Evolutionary conservation across 768 basidiomycete species (phyloP).

Genomic region (Sarcodon aspratus): DNA sequence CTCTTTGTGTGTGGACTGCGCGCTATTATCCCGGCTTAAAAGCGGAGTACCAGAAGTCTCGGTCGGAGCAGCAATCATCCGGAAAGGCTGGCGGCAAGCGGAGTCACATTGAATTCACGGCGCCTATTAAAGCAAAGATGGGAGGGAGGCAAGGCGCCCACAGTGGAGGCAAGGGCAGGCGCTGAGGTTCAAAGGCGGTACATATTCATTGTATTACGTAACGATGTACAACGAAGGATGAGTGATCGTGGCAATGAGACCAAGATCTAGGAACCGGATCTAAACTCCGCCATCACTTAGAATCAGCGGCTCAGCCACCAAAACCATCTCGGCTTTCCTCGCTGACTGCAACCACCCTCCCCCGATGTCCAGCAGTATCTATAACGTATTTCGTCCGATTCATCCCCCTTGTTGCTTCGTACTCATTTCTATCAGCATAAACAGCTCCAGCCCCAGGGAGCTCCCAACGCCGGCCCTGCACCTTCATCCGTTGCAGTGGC

Average conservation of each 20-base stretch:
- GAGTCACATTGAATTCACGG: not conserved
- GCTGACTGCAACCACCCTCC: slow-evolving; percentile 8
- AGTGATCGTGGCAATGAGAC: not conserved
- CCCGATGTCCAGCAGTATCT: slow-evolving; percentile 17
- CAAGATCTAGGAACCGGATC: not conserved
- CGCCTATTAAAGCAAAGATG: too few relatives aligned
- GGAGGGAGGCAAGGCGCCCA: too few relatives aligned
- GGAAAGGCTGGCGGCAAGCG: not conserved
- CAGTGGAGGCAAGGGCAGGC: too few relatives aligned
- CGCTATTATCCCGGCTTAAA: slow-evolving; percentile 1
- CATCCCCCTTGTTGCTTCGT: not conserved
- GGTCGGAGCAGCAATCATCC: slow-evolving; percentile 29
- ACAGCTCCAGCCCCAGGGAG: slow-evolving; percentile 28
- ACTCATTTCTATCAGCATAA: slow-evolving; percentile 21
- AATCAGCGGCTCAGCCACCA: not conserved
- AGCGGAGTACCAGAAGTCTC: slow-evolving; percentile 30
- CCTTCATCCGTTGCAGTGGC: slow-evolving; percentile 7
- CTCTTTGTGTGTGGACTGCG: not conserved
- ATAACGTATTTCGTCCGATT: slow-evolving; percentile 14
- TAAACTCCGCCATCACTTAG: not conserved
- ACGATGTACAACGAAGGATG: not conserved
- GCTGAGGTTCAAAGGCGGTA: too few relatives aligned
- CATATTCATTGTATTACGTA: not conserved
- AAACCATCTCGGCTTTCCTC: slow-evolving; percentile 1
- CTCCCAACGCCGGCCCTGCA: slow-evolving; percentile 20